Evolutionary conservation across 805 yeast species (phyloP).

Genomic region (Blastobotrys robertii): DNA sequence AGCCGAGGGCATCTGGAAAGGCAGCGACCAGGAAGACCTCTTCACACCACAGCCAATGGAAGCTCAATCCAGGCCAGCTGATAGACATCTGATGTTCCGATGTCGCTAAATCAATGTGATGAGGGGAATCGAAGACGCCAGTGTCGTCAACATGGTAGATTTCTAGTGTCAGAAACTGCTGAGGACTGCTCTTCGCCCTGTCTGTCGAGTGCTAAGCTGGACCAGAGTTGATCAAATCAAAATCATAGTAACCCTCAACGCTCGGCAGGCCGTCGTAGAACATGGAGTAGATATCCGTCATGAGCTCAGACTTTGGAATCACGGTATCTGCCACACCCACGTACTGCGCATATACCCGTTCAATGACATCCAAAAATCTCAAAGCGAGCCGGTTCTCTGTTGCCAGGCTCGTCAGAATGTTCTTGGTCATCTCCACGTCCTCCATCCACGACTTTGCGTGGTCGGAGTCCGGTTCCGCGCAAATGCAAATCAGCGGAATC

Average conservation of each 20-base stretch:
- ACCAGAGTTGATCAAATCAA: background rate
- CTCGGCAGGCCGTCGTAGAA: slow-evolving; percentile 33
- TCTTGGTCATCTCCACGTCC: slow-evolving; percentile 36
- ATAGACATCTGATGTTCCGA: no score
- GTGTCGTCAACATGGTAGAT: no score
- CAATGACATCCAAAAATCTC: slow-evolving; percentile 38
- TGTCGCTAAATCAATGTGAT: no score
- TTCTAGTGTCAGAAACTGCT: no score
- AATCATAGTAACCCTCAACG: background rate
- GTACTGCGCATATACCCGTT: slow-evolving; percentile 27
- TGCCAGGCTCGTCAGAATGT: slow-evolving; percentile 30
- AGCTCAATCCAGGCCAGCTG: no score
- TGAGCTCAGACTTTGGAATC: slow-evolving; percentile 22
- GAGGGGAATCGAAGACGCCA: no score
- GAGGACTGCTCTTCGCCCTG: no score
- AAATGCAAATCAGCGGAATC: slow-evolving; percentile 45
- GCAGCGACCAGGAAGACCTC: no score
- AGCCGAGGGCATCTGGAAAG: no score
- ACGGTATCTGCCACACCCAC: slow-evolving; percentile 5
- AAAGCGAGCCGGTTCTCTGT: slow-evolving; percentile 37
- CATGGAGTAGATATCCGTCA: slow-evolving; percentile 37
- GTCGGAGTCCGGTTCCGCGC: slow-evolving; percentile 41
- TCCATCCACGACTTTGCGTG: slow-evolving; percentile 36
- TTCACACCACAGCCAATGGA: no score
- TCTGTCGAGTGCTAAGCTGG: no score